Evolutionary conservation across 2,329 filamentous ascomycete species (phyloP).

Genomic region (Colletotrichum tamarilloi): DNA sequence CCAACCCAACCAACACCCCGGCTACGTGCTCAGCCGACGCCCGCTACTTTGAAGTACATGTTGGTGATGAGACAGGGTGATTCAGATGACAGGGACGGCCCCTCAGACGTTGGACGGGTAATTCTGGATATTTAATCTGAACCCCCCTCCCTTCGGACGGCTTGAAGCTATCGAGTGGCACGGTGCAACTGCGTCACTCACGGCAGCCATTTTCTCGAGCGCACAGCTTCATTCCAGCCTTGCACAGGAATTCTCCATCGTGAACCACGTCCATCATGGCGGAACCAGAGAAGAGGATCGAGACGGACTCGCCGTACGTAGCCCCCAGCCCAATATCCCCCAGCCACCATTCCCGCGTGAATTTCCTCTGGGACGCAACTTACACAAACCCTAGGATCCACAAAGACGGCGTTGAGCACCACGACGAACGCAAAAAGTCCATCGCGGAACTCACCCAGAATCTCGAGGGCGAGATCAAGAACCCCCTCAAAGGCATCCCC

Average conservation of each 20-base stretch:
- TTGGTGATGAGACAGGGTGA: not conserved
- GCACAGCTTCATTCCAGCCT: not conserved
- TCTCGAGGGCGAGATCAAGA: slow-evolving; percentile 49
- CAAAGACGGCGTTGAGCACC: not conserved
- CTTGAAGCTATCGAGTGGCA: not conserved
- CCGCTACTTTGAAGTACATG: not conserved
- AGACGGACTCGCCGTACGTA: slow-evolving; percentile 7
- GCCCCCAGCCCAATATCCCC: fast-evolving
- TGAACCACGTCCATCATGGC: not conserved
- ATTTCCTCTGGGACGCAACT: not conserved
- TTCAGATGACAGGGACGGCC: not conserved
- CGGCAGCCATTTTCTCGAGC: not conserved
- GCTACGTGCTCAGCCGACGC: not conserved
- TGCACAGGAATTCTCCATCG: not conserved
- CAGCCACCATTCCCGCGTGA: no score
- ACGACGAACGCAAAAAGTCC: slow-evolving; percentile 18
- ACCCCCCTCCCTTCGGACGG: not conserved
- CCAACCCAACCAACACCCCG: not conserved
- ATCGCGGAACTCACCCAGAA: slow-evolving; percentile 14
- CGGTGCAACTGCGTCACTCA: not conserved
- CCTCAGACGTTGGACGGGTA: not conserved
- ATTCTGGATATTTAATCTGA: slow-evolving; percentile 9
- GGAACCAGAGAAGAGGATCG: slow-evolving; percentile 7
- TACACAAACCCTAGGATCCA: not conserved
- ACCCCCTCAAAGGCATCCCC: slow-evolving; percentile 63